Evolutionary conservation across 2,329 filamentous ascomycete species (phyloP).

Genomic region (Penicillium sp.): DNA sequence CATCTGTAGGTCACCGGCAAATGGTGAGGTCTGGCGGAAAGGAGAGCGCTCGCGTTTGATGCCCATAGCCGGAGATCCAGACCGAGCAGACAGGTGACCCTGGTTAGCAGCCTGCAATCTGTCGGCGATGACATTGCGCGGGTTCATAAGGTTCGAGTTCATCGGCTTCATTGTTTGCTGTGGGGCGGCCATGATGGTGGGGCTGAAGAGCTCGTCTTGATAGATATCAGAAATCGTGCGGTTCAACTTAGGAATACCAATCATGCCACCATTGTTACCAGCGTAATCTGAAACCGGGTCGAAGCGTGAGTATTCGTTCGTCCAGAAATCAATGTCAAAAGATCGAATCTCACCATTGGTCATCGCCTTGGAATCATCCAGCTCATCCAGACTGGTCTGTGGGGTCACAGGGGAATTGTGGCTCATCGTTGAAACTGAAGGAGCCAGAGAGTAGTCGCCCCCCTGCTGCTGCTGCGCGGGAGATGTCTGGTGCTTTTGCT

Average conservation of each 20-base stretch:
- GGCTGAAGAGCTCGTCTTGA: conserved; percentile 81
- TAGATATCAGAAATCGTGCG: conserved; percentile 86
- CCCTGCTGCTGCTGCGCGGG: conserved; percentile 48
- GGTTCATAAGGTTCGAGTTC: conserved; percentile 51
- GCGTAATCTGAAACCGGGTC: conserved; percentile 62
- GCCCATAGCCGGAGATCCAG: conserved; percentile 59
- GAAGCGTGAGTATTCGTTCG: conserved; percentile 72
- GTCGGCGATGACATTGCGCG: conserved; percentile 72
- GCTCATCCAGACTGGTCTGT: conserved; percentile 61
- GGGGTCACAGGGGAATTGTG: conserved; percentile 67
- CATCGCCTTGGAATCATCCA: conserved; percentile 58
- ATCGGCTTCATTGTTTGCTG: conserved; percentile 45
- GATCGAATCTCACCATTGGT: conserved; percentile 61
- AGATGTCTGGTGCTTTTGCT: conserved; percentile 39
- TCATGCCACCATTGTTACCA: conserved; percentile 42
- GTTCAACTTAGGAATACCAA: conserved; percentile 74
- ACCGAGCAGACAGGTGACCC: conserved; percentile 69
- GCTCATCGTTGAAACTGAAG: conserved; percentile 66
- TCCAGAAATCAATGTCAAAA: conserved; percentile 52
- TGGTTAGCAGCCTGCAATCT: conserved; percentile 79
- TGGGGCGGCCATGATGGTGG: conserved; percentile 46
- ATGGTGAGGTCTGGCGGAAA: conserved; percentile 74
- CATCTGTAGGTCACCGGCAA: conserved; percentile 59
- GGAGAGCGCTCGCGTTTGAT: conserved; percentile 75
- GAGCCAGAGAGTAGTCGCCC: conserved; percentile 58